phyloP scores from a whole-genome alignment of 345 rosid genomes.

The Pugionium dolabratum region DNA sequence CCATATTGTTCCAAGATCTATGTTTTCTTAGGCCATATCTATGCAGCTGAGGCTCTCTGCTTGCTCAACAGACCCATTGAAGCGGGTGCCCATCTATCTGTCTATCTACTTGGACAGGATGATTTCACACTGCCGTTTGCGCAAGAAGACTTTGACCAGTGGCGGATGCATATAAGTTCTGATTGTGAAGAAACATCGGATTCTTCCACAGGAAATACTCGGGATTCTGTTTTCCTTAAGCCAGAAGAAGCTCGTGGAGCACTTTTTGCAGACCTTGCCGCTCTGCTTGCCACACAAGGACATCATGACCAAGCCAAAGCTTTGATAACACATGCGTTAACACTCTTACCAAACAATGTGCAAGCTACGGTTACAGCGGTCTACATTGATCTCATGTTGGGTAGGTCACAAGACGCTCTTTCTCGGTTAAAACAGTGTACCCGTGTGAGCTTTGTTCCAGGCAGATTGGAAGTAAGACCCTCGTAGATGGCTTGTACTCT shows the following conservation, averaged over 20 bases:
- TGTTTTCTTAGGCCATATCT: constrained; percentile 70
- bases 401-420: constrained; percentile 78
- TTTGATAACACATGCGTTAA: constrained; percentile 58
- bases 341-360: constrained; percentile 56
- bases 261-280: constrained; percentile 78
- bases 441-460: constrained; percentile 63
- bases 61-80: constrained; percentile 72
- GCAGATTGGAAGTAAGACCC: constrained; percentile 42
- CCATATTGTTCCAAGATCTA: constrained; percentile 71
- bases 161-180: constrained; percentile 49
- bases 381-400: constrained; percentile 71
- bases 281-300: constrained; percentile 67
- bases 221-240: constrained; percentile 51
- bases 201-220: constrained; percentile 33
- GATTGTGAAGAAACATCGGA: constrained; percentile 72
- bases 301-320: constrained; percentile 66
- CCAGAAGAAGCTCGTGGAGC: constrained; percentile 91
- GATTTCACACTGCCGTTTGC: constrained; percentile 66
- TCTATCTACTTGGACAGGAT: constrained; percentile 61
- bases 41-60: constrained; percentile 97
- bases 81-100: constrained; percentile 75
- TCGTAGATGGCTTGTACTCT: constrained; percentile 35
- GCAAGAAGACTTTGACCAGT: constrained; percentile 68
- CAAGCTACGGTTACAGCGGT: constrained; percentile 81
- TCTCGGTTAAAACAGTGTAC: constrained; percentile 73